phyloP scores from a whole-genome alignment of 176 grass and related monocot genomes.

The Oryza longistaminata region DNA sequence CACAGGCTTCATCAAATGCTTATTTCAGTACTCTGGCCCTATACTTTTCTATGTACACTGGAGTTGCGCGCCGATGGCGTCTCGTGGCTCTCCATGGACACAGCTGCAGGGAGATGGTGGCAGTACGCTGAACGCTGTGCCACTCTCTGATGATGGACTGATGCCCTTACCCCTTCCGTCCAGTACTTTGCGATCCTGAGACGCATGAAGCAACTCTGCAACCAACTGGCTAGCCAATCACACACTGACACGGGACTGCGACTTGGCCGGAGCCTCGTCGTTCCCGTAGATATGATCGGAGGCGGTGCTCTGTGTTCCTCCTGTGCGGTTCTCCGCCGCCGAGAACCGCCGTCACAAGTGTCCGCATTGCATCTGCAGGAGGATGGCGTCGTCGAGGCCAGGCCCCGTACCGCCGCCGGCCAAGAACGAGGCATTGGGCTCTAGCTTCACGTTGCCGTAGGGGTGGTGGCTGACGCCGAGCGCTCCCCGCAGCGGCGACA shows the following conservation, averaged over 20 bases:
- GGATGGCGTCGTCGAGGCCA: slow-evolving; percentile 30
- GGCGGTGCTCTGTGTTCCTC: neutral
- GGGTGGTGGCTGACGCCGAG: slow-evolving; percentile 31
- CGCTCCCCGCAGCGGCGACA: slow-evolving; percentile 9
- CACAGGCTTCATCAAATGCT: slow-evolving; percentile 4
- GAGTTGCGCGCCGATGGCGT: neutral
- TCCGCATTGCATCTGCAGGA: slow-evolving; percentile 66
- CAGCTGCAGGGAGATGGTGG: neutral
- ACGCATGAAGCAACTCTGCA: slow-evolving; percentile 15
- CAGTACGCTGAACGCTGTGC: neutral
- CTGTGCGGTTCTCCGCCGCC: slow-evolving; percentile 9
- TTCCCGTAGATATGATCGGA: neutral
- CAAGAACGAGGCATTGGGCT: slow-evolving; percentile 41
- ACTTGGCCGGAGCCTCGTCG: neutral
- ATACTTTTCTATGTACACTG: slow-evolving; percentile 46
- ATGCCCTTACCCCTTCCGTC: neutral
- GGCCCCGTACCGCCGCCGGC: neutral
- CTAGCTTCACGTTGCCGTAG: slow-evolving; percentile 60
- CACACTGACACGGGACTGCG: neutral
- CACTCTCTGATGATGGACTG: neutral
- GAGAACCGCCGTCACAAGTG: slow-evolving; percentile 48
- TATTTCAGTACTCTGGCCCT: slow-evolving; percentile 22
- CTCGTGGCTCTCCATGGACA: slow-evolving; percentile 21
- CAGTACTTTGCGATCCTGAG: neutral
- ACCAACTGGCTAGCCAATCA: slow-evolving; percentile 11